Base-by-base conservation (phyloP, 495 filamentous ascomycete species). In the Xeromyces bisporus region DNA sequence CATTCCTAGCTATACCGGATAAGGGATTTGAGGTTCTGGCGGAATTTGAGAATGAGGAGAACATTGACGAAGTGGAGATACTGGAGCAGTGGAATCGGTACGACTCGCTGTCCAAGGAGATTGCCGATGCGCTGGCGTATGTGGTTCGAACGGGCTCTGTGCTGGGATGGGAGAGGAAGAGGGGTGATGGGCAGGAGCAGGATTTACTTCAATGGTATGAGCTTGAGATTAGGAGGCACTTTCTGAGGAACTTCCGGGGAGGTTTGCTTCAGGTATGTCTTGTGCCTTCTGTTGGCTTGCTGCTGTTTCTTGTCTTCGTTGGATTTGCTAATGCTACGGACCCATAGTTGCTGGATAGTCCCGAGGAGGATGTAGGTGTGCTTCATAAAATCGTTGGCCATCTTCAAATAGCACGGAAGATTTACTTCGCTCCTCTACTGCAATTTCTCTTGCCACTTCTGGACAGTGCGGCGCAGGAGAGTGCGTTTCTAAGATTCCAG, bases 1-100 rank as follows among this genome's bases (percentile, higher is more conserved):
- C 60, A 23, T 70, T 67, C 28, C 64, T 86, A 10, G 49, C 58
- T 3, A 50, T 83, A 2, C 71, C 74, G 7, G 50, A 60, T 20
- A 33, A 26, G 3, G 50, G 48, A 2, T 53, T 59, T 6, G 42
- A 41, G 10, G 30, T 37, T 4, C 32, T 55, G 14, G 44, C 41
- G 16, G 33, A 39, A 12, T 41, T 35, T 26, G 31, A 43, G 15
- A 36, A 46, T 3, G 20, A 21, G 9, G 5, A 21, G 9, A 4
- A 21, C 4, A 35, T 43, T 2, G 50, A 46, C 25, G 54, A 51
- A 15, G 46, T 28, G 20, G 43, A 53, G n/a, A 38, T 40, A 10
- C 17, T 56, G 26, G 43, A 44, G 23, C 26, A 43, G 23, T 54
- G 38, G 46, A 55, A 55, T 31, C 34, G 53, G n/a, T 29, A 48